A percentile compares a stretch with the other conserved stretches of the same genome.
phyloP scores from a whole-genome alignment of 1,284 basidiomycete genomes.

The Microbotryum scabiosae region DNA sequence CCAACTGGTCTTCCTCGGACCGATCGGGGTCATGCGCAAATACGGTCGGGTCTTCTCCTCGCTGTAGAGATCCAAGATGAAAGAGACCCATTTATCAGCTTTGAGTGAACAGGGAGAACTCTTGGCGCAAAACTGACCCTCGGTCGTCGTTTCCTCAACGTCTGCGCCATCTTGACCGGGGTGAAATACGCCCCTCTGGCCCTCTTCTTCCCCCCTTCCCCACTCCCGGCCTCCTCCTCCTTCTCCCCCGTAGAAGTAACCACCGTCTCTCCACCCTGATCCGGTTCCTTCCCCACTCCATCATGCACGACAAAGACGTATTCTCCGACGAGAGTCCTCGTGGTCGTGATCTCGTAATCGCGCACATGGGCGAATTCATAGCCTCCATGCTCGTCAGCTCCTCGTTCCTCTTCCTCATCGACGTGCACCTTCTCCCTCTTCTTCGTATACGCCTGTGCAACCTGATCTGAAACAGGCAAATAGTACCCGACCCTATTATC shows the following conservation, averaged over 20 bases:
- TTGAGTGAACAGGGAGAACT: neutral
- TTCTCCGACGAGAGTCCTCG: slow-evolving; percentile 14
- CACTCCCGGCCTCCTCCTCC: slow-evolving; percentile 1
- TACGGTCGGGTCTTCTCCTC: slow-evolving; percentile 21
- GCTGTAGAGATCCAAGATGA: neutral
- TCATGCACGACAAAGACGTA: slow-evolving; percentile 23
- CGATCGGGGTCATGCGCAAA: slow-evolving; percentile 3
- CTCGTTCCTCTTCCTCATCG: slow-evolving; percentile 12
- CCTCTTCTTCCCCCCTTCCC: slow-evolving; percentile 9
- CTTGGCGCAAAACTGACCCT: slow-evolving; percentile 9
- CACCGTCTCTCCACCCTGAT: neutral
- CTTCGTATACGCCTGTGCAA: slow-evolving; percentile 46
- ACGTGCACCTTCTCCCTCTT: slow-evolving; percentile 10
- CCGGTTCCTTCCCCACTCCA: slow-evolving; percentile 3
- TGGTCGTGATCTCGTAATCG: slow-evolving; percentile 24
- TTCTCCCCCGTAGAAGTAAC: slow-evolving; percentile 3
- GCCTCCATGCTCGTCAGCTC: neutral
- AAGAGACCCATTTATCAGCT: no score
- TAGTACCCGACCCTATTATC: slow-evolving; percentile 83
- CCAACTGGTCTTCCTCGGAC: slow-evolving; percentile 2
- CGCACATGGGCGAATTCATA: slow-evolving; percentile 26
- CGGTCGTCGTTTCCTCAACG: slow-evolving; percentile 23
- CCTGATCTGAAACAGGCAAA: slow-evolving; percentile 66
- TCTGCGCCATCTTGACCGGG: slow-evolving; percentile 4
- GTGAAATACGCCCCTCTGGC: slow-evolving; percentile 27